Percentiles rank a stretch among this genome's conserved stretches.
Conservation (phyloP, 371 early-diverging fungal species). For the Haplosporangium sp. region DNA sequence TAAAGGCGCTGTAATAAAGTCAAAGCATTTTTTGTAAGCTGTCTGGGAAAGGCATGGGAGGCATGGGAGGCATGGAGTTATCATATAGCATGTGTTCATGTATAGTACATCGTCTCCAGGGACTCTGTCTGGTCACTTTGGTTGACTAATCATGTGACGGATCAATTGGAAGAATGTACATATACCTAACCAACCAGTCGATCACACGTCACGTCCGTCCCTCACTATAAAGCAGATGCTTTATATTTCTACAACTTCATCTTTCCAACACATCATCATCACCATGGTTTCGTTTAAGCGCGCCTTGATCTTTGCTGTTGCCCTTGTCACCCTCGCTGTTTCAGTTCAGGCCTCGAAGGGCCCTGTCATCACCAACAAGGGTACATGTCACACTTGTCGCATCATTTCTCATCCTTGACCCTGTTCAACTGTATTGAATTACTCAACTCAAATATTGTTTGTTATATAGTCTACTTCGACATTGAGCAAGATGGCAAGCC, state of each 20-base stretch:
- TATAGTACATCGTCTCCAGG: too few species aligned
- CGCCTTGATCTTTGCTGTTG: conserved; percentile 30
- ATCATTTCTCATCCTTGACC: neutral
- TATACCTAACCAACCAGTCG: neutral
- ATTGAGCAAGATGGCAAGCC: conserved; percentile 86
- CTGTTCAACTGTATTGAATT: neutral
- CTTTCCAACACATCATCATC: conserved; percentile 14
- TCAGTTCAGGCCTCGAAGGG: conserved; percentile 42
- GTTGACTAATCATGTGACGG: too few species aligned
- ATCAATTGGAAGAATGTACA: neutral
- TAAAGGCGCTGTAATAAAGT: neutral
- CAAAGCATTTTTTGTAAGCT: neutral
- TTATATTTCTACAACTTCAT: neutral
- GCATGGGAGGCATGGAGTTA: too few species aligned
- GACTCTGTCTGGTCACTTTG: too few species aligned
- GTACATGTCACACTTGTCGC: conserved; percentile 6
- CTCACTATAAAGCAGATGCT: neutral
- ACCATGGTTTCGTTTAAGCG: conserved; percentile 53
- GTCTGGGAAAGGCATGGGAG: too few species aligned
- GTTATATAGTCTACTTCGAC: conserved; percentile 86
- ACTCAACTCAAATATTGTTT: neutral
- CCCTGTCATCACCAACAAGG: conserved; percentile 54
- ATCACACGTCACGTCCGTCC: neutral
- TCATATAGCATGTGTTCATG: too few species aligned
- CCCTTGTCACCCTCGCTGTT: conserved; percentile 32